Conservation (phyloP, 139 green algal genomes). For the Pseudopediastrum boryanum region DNA sequence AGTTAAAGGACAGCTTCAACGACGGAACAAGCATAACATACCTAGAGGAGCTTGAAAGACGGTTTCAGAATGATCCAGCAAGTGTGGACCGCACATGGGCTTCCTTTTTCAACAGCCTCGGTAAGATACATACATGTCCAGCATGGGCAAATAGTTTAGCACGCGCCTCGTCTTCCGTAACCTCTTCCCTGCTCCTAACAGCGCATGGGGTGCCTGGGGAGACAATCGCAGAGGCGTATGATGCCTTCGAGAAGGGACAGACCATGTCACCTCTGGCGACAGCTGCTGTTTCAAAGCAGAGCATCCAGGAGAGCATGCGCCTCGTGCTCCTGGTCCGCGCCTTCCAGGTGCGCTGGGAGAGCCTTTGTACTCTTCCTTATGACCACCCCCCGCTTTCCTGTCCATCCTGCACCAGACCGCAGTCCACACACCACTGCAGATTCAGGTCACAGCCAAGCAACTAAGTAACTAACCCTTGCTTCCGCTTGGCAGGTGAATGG, state of each 20-base stretch:
- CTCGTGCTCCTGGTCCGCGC: constrained; percentile 85
- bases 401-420: no score
- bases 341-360: constrained; percentile 77
- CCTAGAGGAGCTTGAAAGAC: constrained; percentile 90
- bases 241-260: constrained; percentile 80
- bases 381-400: background rate
- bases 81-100: constrained; percentile 89
- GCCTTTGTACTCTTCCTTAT: background rate
- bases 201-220: constrained; percentile 82
- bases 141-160: no score
- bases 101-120: constrained; percentile 84
- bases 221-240: constrained; percentile 86
- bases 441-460: no score
- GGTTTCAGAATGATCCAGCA: constrained; percentile 78
- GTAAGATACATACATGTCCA: constrained; percentile 63
- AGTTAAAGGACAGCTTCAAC: constrained; percentile 96
- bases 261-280: constrained; percentile 66
- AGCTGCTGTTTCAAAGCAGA: constrained; percentile 86
- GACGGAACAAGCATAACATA: constrained; percentile 88
- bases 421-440: no score
- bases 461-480: no score
- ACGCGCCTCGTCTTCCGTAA: no score
- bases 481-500: constrained; percentile 80
- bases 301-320: constrained; percentile 94
- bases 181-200: no score